Conservation (phyloP, 805 yeast species). For the Sporopachydermia lactativora region DNA sequence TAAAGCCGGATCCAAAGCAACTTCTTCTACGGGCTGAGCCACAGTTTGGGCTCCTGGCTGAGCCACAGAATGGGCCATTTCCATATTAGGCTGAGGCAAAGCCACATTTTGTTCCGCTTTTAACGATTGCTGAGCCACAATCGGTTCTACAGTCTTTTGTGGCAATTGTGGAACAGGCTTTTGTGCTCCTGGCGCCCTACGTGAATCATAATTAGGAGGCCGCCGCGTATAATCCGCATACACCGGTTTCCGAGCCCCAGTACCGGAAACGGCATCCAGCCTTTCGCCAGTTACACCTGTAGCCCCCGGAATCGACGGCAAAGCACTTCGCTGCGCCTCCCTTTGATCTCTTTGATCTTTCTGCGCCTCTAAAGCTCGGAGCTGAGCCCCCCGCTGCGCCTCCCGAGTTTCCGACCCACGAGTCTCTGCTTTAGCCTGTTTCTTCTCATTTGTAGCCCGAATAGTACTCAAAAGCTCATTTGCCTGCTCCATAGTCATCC, state of each 20-base stretch:
- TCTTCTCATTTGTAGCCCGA: conserved; percentile 45
- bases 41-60: conserved; percentile 7
- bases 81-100: conserved; percentile 2
- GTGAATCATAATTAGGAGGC: conserved; percentile 6
- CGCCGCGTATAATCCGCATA: conserved; percentile 7
- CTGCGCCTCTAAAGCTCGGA: conserved; percentile 3
- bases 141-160: conserved; percentile 3
- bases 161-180: conserved; percentile 7
- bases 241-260: conserved; percentile 8
- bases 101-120: conserved; percentile 4
- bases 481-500: conserved; percentile 96
- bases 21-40: not conserved
- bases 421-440: conserved; percentile 11
- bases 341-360: conserved; percentile 4
- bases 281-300: no score
- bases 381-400: conserved; percentile 4
- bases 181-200: conserved; percentile 10
- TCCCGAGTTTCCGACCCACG: conserved; percentile 1
- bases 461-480: conserved; percentile 77
- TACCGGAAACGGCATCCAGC: conserved; percentile 16
- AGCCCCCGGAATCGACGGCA: no score
- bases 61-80: conserved; percentile 3
- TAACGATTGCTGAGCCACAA: conserved; percentile 6
- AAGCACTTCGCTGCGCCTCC: conserved; percentile 7
- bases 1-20: not conserved